Conservation (phyloP, 2,329 filamentous ascomycete genomes). For the Coniosporium tulheliwenetii region DNA sequence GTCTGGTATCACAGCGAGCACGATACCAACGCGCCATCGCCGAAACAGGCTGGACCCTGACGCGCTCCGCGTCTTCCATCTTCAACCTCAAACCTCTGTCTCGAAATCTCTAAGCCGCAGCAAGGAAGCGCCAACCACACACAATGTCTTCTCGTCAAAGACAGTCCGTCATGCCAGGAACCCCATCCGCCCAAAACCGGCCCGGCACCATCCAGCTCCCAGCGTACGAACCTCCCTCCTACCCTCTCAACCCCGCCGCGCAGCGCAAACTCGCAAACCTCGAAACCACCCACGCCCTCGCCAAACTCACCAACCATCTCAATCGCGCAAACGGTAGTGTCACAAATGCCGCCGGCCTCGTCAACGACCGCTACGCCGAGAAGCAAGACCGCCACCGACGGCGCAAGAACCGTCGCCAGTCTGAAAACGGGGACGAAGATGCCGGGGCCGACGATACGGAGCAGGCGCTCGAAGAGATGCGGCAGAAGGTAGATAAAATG, state of each 20-base stretch:
- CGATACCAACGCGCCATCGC: no score
- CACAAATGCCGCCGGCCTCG: conserved; percentile 31
- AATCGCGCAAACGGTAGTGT: conserved; percentile 30
- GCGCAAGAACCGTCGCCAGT: conserved; percentile 12
- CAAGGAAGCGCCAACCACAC: no score
- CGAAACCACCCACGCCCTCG: conserved; percentile 22
- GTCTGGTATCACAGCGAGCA: no score
- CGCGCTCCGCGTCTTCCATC: no score
- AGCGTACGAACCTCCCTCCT: conserved; percentile 36
- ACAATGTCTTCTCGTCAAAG: no score
- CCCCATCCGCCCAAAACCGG: no score
- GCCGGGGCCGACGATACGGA: conserved; percentile 11
- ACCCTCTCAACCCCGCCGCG: conserved; percentile 32
- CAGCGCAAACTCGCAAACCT: conserved; percentile 31
- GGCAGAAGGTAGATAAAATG: conserved; percentile 31
- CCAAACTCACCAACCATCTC: conserved; percentile 32
- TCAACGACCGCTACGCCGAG: conserved; percentile 38
- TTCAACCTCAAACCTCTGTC: no score
- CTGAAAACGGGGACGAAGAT: not conserved
- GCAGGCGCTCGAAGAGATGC: conserved; percentile 22
- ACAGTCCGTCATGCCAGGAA: no score
- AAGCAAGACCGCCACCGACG: conserved; percentile 12
- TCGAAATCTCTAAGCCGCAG: no score
- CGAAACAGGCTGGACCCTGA: no score
- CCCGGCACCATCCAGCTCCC: conserved; percentile 17